Base-by-base conservation (phyloP, 768 basidiomycete genomes). In the Mycena vulgaris region DNA sequence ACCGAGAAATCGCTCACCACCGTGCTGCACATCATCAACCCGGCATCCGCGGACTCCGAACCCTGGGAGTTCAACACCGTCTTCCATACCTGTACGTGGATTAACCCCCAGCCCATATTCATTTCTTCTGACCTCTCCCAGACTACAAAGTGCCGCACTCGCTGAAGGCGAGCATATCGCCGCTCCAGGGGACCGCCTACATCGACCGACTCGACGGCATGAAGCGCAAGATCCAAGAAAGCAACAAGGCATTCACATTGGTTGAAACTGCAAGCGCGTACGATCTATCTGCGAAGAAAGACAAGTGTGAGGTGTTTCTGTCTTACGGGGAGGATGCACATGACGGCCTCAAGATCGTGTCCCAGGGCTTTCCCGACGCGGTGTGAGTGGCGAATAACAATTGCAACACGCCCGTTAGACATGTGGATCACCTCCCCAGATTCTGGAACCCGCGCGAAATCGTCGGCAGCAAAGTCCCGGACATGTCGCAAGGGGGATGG, bases 201-300 rank as follows among this genome's bases (percentile, higher is more conserved):
- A 39, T 56, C 55, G 55, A 56, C 55, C 55, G 55, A 9, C 55
- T 56, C 55, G 55, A 35, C 35, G 55, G 55, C 55, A 56, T 56
- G 55, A 39, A n/a, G 35, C 55, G 37, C 55, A 56, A 56, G 21
- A 35, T 56, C 21, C 55, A 56, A 21, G 55, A n/a, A 23, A 21
- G 27, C 55, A 23, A 35, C 4, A 56, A n/a, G 31, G 55, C 55
- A 1, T n/a, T 25, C 21, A 27, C 25, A 35, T n/a, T 39, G 2
- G 55, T 56, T 11, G 55, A 56, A 25, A 56, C 55, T 8, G 55
- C 55, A 7, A n/a, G 55, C 55, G 55, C 55, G 10, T 56, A 56
- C 55, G 55, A 56, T 39, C 17, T 56, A 7, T 56, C 55, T 9
- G 35, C 35, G 13, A 56, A 39, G 37, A 30, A 55, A n/a, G 55